Base-by-base conservation (phyloP, 306 rosid genomes). In the Amphicarpaea edgeworthii region DNA sequence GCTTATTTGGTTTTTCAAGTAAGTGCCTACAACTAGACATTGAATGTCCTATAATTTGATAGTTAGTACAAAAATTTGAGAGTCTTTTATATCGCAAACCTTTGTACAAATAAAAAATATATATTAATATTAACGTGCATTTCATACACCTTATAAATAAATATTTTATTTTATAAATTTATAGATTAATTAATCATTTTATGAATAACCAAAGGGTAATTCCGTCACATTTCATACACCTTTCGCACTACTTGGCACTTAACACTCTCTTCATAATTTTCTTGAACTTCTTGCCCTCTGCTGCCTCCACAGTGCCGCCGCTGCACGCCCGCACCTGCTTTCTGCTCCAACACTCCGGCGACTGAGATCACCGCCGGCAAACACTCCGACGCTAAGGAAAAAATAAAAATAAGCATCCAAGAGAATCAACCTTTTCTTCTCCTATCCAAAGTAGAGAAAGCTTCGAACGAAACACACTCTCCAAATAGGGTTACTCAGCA, bases 401-500 rank as follows among this genome's bases (percentile, higher is more conserved):
- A 57, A 34, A 34, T 2, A 55, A 24, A 0, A 34, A 34, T 2
- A 34, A 6, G 12, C 1, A 5, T 1, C 12, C 64, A 6, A 10
- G 6, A 59, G 66, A 28, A 28, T 59, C 2, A 14, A 6, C 66
- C 30, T 59, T 57, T 28, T 30, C 21, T 28, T 32, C 15, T 3
- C 20, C n/a, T 6, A 5, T 58, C 42, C 77, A 54, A n/a, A 72
- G 66, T 23, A 51, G 41, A 72, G 5, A 54, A 5, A 55, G 30
- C 28, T 24, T 40, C 21, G 3, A 57, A 24, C 24, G 37, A 71
- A 24, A 6, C 54, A 72, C 55, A 42, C 32, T 57, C 28, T 75
- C 12, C 79, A 46, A 61, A 3, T 32, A 62, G 6, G 17, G 2
- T 32, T 11, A 32, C 11, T 26, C 1, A 49, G n/a, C n/a, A n/a